These are phyloP conservation scores for Bonnemaisonia californica DNA, from an alignment of 31 red algal species.

Conservation along the genomic window DNA sequence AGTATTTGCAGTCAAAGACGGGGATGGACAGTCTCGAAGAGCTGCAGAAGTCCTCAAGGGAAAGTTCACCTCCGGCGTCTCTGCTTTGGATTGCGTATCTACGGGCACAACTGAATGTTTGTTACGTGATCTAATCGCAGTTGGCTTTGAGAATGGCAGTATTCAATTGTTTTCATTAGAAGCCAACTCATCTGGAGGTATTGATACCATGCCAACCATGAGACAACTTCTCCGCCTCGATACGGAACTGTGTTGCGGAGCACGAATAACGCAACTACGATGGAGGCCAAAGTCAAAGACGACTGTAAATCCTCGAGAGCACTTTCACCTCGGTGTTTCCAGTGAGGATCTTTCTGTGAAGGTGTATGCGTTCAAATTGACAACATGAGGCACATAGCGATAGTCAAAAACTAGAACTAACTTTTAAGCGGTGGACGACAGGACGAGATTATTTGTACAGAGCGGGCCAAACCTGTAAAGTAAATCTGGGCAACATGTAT, in stretches of 20 bases:
- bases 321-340: constrained; percentile 39
- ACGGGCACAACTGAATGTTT: neutral
- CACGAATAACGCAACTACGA: constrained; percentile 43
- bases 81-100: constrained; percentile 40
- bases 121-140: constrained; percentile 10
- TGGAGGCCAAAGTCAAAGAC: constrained; percentile 48
- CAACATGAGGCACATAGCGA: neutral
- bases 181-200: neutral
- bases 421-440: neutral
- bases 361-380: constrained; percentile 19
- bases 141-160: constrained; percentile 58
- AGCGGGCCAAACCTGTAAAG: too few relatives aligned
- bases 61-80: constrained; percentile 56
- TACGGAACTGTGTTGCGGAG: constrained; percentile 40
- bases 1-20: constrained; percentile 16
- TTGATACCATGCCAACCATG: neutral
- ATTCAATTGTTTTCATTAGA: constrained; percentile 9
- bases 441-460: neutral
- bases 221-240: neutral
- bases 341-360: constrained; percentile 67
- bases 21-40: neutral
- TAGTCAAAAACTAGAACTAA: constrained; percentile 2
- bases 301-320: neutral
- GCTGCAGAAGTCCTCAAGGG: constrained; percentile 45
- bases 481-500: too few relatives aligned